Evolutionary conservation across 257 asterid genomes (phyloP).

Genomic region (Capsicum chinense): DNA sequence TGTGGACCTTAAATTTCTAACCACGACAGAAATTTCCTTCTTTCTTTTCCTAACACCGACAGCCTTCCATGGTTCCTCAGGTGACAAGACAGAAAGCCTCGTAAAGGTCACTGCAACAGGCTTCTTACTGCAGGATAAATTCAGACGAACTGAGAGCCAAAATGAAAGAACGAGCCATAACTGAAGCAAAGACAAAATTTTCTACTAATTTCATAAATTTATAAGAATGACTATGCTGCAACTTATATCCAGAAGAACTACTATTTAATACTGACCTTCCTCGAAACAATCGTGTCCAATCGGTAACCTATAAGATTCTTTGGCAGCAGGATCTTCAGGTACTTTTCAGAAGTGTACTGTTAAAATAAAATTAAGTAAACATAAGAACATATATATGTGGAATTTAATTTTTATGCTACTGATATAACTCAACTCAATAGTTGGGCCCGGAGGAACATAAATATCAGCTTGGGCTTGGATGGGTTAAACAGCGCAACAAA

Average conservation of each 20-base stretch:
- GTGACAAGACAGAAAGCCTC: constrained; percentile 64
- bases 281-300: constrained; percentile 82
- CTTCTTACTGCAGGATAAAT: constrained; percentile 65
- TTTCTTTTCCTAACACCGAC: constrained; percentile 54
- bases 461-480: too few species aligned
- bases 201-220: background rate
- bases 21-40: constrained; percentile 78
- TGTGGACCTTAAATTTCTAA: constrained; percentile 85
- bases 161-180: background rate
- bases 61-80: constrained; percentile 76
- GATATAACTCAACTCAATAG: too few species aligned
- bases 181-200: background rate
- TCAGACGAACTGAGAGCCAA: background rate
- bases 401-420: too few species aligned
- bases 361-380: too few species aligned
- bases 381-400: too few species aligned
- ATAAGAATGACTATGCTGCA: background rate
- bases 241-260: background rate
- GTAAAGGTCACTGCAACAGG: constrained; percentile 67
- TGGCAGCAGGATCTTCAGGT: constrained; percentile 37
- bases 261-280: constrained; percentile 64
- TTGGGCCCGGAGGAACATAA: too few species aligned
- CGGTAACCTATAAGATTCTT: constrained; percentile 62
- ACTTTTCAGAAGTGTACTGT: too few species aligned
- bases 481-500: too few species aligned